Evolutionary conservation across 441 rosid genomes (phyloP).

Genomic region (Brassica balearica): DNA sequence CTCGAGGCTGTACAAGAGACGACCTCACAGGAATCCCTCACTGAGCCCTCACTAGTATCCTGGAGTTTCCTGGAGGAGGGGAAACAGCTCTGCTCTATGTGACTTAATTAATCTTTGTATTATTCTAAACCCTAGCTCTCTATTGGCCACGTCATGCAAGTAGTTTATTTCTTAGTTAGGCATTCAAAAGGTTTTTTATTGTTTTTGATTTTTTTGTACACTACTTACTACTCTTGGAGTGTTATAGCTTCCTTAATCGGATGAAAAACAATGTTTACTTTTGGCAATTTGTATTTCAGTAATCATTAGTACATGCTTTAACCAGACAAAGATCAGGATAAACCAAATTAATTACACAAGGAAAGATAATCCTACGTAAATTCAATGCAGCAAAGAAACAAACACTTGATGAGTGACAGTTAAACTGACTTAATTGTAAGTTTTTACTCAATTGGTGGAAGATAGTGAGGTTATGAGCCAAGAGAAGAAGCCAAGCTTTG

Average conservation of each 20-base stretch:
- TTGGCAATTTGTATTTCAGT: neutral
- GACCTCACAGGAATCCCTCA: neutral
- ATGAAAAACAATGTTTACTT: neutral
- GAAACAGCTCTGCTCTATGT: neutral
- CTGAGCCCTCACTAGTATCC: neutral
- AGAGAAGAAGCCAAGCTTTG: conserved; percentile 37
- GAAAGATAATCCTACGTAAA: neutral
- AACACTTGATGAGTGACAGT: neutral
- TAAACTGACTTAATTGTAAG: neutral
- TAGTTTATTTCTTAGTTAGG: neutral
- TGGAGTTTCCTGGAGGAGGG: neutral
- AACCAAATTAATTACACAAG: neutral
- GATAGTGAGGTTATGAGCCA: conserved; percentile 30
- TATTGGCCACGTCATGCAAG: neutral
- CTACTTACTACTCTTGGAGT: neutral
- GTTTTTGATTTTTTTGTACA: neutral
- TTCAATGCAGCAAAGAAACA: neutral
- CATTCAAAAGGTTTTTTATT: neutral
- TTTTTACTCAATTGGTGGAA: neutral
- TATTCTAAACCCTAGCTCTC: neutral
- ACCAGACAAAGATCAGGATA: neutral
- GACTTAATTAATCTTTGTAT: neutral
- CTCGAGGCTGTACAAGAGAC: conserved; percentile 1
- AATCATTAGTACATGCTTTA: too few species aligned
- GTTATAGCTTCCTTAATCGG: neutral